phyloP scores from a whole-genome alignment of 805 yeast species.

The Zygotorulaspora florentina region DNA sequence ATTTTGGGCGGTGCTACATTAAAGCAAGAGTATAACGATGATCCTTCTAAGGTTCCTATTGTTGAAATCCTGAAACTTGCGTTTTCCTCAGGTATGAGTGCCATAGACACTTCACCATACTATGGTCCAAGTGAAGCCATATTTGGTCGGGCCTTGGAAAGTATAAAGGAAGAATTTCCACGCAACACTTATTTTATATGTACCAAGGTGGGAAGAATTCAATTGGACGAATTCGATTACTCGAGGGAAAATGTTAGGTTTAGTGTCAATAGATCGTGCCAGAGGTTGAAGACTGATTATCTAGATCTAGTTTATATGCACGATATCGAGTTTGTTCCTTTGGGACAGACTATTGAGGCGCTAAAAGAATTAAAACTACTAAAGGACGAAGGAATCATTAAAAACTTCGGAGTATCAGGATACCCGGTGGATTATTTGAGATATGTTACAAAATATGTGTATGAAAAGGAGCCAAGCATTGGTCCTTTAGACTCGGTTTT shows the following conservation, averaged over 20 bases:
- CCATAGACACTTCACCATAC: conserved; percentile 89
- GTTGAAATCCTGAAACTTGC: conserved; percentile 55
- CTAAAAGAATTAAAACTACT: conserved; percentile 54
- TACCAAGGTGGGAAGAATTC: conserved; percentile 82
- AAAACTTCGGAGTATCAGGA: conserved; percentile 75
- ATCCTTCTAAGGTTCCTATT: conserved; percentile 60
- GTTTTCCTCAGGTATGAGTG: conserved; percentile 62
- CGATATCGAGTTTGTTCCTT: conserved; percentile 77
- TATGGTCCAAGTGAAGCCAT: conserved; percentile 84
- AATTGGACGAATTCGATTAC: conserved; percentile 70
- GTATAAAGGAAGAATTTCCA: conserved; percentile 37
- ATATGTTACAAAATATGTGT: conserved; percentile 42
- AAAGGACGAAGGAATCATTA: conserved; percentile 59
- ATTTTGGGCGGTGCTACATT: conserved; percentile 87
- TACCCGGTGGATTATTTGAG: conserved; percentile 74
- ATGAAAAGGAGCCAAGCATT: conserved; percentile 39
- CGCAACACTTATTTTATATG: conserved; percentile 67
- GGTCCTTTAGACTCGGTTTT: conserved; percentile 71
- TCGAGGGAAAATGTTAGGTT: conserved; percentile 52
- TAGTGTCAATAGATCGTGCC: conserved; percentile 63
- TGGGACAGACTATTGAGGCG: conserved; percentile 55
- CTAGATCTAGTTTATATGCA: conserved; percentile 83
- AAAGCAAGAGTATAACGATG: conserved; percentile 70
- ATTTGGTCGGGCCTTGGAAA: conserved; percentile 60
- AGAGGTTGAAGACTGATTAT: conserved; percentile 61